Conservation (phyloP, 2,329 filamentous ascomycete genomes). For the Diaporthe capsici region DNA sequence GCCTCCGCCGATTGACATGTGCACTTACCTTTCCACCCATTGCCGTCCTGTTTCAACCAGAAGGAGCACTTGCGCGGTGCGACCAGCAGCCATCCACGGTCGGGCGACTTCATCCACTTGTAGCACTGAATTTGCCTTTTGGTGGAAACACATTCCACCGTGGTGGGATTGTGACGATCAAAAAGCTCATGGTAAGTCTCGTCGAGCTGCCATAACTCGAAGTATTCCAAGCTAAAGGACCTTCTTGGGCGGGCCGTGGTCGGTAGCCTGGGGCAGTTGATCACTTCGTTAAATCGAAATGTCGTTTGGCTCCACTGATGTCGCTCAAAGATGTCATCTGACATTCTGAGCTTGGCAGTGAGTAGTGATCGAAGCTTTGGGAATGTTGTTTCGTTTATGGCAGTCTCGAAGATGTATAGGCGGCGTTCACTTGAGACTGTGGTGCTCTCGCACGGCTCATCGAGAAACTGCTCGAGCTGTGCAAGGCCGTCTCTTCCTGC, state of each 20-base stretch:
- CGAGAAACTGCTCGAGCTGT: not conserved
- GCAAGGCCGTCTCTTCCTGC: not conserved
- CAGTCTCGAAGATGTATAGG: not conserved
- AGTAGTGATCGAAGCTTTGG: not conserved
- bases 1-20: rapidly evolving
- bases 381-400: not conserved
- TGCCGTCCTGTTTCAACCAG: conserved; percentile 7
- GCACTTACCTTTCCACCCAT: conserved; percentile 17
- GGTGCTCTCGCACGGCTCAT: not conserved
- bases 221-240: conserved; percentile 31
- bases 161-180: not conserved
- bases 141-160: conserved; percentile 20
- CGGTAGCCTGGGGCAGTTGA: conserved; percentile 36
- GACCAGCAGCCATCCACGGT: conserved; percentile 29
- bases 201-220: conserved; percentile 34
- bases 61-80: conserved; percentile 35
- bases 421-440: not conserved
- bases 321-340: conserved; percentile 11
- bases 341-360: not conserved
- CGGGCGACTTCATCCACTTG: conserved; percentile 26
- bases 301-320: conserved; percentile 36
- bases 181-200: not conserved
- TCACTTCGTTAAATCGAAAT: conserved; percentile 37
- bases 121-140: conserved; percentile 30
- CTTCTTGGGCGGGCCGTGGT: conserved; percentile 2